Conservation (phyloP, 192 early-diverging fungal genomes). For the Backusella tarrabulga region DNA sequence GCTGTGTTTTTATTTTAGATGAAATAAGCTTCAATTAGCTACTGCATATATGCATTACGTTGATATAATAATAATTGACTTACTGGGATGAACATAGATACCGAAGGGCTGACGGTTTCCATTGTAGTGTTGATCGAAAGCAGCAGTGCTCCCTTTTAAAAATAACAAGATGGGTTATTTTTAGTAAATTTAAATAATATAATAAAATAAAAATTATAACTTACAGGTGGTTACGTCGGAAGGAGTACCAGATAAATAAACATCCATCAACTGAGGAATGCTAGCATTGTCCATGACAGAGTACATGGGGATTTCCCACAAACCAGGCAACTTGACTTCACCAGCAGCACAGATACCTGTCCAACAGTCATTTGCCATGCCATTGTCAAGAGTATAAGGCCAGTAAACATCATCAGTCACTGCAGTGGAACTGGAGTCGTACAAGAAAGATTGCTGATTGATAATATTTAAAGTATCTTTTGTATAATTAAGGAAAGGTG, state of each 20-base stretch:
- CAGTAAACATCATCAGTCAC: constrained; percentile 44
- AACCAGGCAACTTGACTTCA: constrained; percentile 41
- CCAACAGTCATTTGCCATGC: constrained; percentile 58
- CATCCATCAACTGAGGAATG: constrained; percentile 44
- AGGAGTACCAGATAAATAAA: constrained; percentile 44
- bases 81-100: constrained; percentile 46
- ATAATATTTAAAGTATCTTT: constrained; percentile 43
- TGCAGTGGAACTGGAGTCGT: constrained; percentile 53
- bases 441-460: constrained; percentile 40
- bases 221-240: constrained; percentile 38
- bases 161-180: background rate
- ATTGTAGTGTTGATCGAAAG: constrained; percentile 48
- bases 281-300: constrained; percentile 40
- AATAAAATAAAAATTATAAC: background rate
- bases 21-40: constrained; percentile 10
- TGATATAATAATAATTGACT: constrained; percentile 6
- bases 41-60: background rate
- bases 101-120: constrained; percentile 55
- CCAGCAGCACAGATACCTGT: constrained; percentile 42
- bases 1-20: constrained; percentile 26
- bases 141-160: constrained; percentile 24
- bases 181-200: background rate
- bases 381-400: constrained; percentile 71
- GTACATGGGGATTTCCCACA: constrained; percentile 71
- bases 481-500: constrained; percentile 60